These are phyloP conservation scores for Plasmodium coatneyi DNA, from an alignment of 169 alveolate species.

Conservation along the genomic window DNA sequence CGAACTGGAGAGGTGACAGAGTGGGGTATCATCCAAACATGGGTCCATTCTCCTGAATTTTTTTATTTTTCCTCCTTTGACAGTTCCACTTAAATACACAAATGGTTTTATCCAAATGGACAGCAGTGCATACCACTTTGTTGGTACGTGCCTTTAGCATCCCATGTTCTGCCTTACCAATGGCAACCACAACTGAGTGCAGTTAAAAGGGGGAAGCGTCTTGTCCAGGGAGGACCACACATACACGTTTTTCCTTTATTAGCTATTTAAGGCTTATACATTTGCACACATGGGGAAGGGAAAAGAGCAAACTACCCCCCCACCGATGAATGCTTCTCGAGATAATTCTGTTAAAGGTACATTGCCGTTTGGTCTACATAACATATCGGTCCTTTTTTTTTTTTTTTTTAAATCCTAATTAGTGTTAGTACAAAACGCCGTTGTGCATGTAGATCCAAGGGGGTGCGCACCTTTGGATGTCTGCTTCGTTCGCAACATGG, in stretches of 20 bases:
- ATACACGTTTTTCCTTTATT: neutral
- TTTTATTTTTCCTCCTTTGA: neutral
- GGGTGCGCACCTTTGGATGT: no score
- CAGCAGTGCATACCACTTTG: neutral
- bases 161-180: neutral
- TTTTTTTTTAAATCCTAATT: neutral
- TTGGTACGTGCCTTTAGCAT: neutral
- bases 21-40: neutral
- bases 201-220: neutral
- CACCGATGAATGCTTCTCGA: neutral
- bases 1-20: no score
- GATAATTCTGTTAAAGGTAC: neutral
- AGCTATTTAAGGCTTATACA: neutral
- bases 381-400: neutral
- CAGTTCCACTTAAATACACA: neutral
- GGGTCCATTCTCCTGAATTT: neutral
- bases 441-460: no score
- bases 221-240: neutral
- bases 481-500: no score
- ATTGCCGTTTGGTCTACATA: neutral
- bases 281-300: neutral
- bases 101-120: neutral
- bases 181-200: neutral
- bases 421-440: neutral
- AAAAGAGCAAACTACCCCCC: neutral